Evolutionary conservation across 1,139 yeast genomes (phyloP), one percentile per base, ranked within the genome.

Genomic region (Cylindricascospora bacillispora): DNA sequence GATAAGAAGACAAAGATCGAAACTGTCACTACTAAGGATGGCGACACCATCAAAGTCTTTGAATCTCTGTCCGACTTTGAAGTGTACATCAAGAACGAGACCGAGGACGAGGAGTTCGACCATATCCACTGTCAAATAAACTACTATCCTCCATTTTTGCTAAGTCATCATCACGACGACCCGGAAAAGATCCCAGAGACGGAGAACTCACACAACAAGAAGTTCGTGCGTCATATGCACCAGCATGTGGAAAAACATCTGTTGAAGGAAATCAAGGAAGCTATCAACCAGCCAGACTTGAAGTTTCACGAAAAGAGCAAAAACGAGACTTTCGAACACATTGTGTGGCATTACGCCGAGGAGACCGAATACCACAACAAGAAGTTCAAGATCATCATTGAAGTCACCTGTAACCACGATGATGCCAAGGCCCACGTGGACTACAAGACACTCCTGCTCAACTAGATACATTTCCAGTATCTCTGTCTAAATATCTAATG

Each of bases 101-200:
- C 80, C 9, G 76, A 81, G 70, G 86, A 77, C 52, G 74, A 77
- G 36, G 85, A 76, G 36, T 74, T 67, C 47, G 80, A 73, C 47
- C 69, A 72, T 46, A 61, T 73, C 44, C 80, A 75, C 50, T 81
- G 81, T 29, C 74, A 68, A 41, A 60, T 76, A 39, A 62, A 62
- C 30, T 78, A 78, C 54, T 65, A 70, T 45, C 89, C 89, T 16
- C 86, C 86, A 29, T 78, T 78, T 48, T 70, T 78, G 29, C 45
- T 77, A 54, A 67, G 68, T 42, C 78, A 71, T 41, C 67, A 77
- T 39, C 81, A 73, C 43, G 70, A 75, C 35, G 73, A 77, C 49
- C 69, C 73, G 35, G 89, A 78, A 35, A 76, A 74, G 54, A 70
- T 78, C 36, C 76, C 77, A 53, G 78, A 79, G 28, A 73, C 81